Base-by-base conservation (phyloP, 345 rosid genomes). In the Syzygium grande region DNA sequence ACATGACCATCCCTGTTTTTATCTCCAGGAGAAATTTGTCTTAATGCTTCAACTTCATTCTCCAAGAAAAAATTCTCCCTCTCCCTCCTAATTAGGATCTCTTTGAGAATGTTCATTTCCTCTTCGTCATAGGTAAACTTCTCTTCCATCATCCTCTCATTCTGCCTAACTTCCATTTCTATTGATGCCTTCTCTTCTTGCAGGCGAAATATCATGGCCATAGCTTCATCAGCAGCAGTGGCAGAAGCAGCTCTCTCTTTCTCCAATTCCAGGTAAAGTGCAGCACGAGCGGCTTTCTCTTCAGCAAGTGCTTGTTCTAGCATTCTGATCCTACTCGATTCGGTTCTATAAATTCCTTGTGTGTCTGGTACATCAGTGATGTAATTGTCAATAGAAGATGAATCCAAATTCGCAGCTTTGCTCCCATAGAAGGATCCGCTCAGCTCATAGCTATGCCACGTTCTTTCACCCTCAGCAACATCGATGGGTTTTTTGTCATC, bases 161-260 rank as follows among this genome's bases (percentile, higher is more conserved):
- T 95, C 87, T 97, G 99, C 90, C 91, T 95, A 73, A 95, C 96
- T 91, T 95, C 99, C 98, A 95, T 98, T 90, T 94, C 96, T 87
- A 95, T 89, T 1, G 91, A 85, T 78, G 99, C 98, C 93, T 94
- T 96, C 85, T 95, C 98, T 84, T 94, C 93, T 88, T 97, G 99
- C 77, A 97, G 88, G 85, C 96, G 95, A 84, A 89, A 84, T 88
- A 98, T 95, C 99, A 98, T 96, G 88, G 98, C 96, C 97, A 96
- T 93, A 85, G 98, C 95, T 93, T 96, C 99, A 90, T 98, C 99
- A 86, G 97, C 94, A 80, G 98, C 98, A 55, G 94, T 90, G 41
- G 98, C 94, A 85, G 99, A 94, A 53, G 98, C 98, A 85, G 92
- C 92, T 91, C 99, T 94, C 92, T 98, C 99, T 88, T 96, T 90